Conservation (phyloP, 148 eudicot species). For the Rhododendron simsii region DNA sequence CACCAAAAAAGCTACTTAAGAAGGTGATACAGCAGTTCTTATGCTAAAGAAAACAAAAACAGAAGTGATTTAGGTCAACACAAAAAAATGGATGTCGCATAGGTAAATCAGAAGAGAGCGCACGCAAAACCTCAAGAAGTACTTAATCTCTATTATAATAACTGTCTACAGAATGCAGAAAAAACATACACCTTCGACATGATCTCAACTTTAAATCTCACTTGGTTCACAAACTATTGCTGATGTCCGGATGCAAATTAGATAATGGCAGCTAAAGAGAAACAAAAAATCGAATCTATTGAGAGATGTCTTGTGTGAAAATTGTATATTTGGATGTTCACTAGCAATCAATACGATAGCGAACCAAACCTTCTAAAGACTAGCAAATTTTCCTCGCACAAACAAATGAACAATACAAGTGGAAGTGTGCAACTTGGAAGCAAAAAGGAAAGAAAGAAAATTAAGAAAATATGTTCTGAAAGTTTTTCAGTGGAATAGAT, state of each 20-base stretch:
- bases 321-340: background rate
- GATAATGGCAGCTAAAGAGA: background rate
- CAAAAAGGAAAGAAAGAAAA: background rate
- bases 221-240: background rate
- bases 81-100: background rate
- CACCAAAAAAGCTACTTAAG: slow-evolving; percentile 6
- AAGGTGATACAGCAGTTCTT: background rate
- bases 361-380: background rate
- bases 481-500: background rate
- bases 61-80: background rate
- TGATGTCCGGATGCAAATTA: background rate
- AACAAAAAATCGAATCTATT: background rate
- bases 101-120: background rate
- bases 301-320: background rate
- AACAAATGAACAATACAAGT: background rate
- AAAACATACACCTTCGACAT: background rate
- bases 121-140: background rate
- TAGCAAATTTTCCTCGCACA: background rate
- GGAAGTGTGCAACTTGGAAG: background rate
- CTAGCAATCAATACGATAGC: background rate
- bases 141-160: background rate
- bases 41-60: background rate
- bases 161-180: background rate
- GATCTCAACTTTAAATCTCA: background rate
- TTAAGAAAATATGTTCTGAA: slow-evolving; percentile 10